Conservation (phyloP, 23 red algal genomes). For the Gracilariopsis chorda region DNA sequence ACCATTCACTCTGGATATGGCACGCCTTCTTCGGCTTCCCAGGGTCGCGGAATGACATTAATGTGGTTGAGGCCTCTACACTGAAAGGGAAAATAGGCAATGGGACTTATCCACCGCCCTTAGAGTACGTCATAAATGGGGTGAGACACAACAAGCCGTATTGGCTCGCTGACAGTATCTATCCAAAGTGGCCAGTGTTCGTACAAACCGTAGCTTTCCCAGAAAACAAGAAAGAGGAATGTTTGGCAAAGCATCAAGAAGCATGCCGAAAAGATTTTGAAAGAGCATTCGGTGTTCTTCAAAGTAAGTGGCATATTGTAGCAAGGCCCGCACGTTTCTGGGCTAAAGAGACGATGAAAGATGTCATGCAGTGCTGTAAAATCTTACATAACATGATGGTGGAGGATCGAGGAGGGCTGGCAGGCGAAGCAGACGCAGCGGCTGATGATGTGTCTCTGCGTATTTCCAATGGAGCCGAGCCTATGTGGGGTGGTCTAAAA, state of each 20-base stretch:
- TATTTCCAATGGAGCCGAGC: no score
- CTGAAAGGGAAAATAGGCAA: not conserved
- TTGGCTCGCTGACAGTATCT: constrained; percentile 27
- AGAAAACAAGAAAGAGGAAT: not conserved
- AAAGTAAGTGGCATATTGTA: not conserved
- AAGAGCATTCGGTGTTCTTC: constrained; percentile 42
- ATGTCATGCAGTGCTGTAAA: not conserved
- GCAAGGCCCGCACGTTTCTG: not conserved
- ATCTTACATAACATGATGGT: constrained; percentile 38
- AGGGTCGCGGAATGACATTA: not conserved
- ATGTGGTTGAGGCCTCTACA: not conserved
- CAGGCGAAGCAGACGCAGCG: no score
- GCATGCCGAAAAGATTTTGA: constrained; percentile 27
- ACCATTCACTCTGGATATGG: not conserved
- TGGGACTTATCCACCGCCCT: not conserved
- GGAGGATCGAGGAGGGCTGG: no score
- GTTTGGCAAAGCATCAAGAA: constrained; percentile 4
- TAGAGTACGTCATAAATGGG: not conserved
- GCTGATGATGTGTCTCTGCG: no score
- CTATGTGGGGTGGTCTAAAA: no score
- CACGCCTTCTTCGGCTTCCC: not conserved
- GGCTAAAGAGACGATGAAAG: not conserved
- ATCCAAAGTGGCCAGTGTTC: constrained; percentile 16
- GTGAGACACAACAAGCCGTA: not conserved
- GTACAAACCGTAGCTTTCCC: not conserved